Percentiles rank a stretch among this genome's conserved stretches.
Evolutionary conservation across 2,329 filamentous ascomycete species (phyloP).

Genomic region (Huntiella decipiens): DNA sequence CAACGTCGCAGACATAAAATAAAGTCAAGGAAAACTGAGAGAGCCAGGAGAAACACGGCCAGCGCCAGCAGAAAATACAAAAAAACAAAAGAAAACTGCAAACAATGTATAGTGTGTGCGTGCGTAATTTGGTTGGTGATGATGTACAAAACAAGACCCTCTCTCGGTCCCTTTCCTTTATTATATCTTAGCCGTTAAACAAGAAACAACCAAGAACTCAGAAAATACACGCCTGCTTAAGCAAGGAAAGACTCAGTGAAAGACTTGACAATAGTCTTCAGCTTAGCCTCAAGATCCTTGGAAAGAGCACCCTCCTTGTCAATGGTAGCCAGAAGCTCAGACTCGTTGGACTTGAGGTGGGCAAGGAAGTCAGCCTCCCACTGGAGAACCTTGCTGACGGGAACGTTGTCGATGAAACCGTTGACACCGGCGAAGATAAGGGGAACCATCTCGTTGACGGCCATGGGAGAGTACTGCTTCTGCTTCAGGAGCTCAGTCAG

Average conservation of each 20-base stretch:
- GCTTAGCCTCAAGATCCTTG: constrained; percentile 76
- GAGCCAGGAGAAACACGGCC: not conserved
- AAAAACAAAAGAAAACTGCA: constrained; percentile 13
- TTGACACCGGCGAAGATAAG: constrained; percentile 99
- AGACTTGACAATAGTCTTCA: constrained; percentile 54
- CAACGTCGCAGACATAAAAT: too few species aligned
- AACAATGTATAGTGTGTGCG: constrained; percentile 4
- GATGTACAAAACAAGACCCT: constrained; percentile 30
- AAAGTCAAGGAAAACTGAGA: not conserved
- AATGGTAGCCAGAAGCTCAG: constrained; percentile 65
- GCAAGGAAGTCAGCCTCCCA: constrained; percentile 93
- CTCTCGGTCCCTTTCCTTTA: constrained; percentile 16
- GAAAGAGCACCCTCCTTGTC: constrained; percentile 90
- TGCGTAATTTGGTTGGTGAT: constrained; percentile 13
- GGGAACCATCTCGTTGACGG: constrained; percentile 98
- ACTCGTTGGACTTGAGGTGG: constrained; percentile 81
- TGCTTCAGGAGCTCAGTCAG: constrained; percentile 98
- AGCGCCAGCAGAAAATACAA: constrained; percentile 1
- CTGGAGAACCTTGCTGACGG: constrained; percentile 73
- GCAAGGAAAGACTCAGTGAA: constrained; percentile 88
- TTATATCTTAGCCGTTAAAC: constrained; percentile 11
- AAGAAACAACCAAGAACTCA: not conserved
- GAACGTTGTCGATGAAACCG: constrained; percentile 74
- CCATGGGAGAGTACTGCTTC: constrained; percentile 98
- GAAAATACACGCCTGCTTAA: constrained; percentile 21